Percentiles rank a stretch among this genome's conserved stretches.
These are phyloP conservation scores for Aechmea fasciata DNA, from an alignment of 176 grass and related monocot genomes.

Conservation along the genomic window DNA sequence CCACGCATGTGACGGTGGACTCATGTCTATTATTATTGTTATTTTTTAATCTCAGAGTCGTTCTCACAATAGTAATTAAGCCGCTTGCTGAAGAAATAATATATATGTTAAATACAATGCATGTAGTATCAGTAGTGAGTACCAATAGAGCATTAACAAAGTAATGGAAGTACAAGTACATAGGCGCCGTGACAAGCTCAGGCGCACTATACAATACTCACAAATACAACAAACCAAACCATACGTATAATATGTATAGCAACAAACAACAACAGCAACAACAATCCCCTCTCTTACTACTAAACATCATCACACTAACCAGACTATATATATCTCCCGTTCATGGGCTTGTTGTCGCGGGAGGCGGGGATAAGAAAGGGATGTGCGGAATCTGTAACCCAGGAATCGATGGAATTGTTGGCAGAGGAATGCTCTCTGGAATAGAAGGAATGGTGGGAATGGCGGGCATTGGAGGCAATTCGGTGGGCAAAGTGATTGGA, in stretches of 20 bases:
- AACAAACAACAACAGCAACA: background rate
- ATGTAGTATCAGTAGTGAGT: no score
- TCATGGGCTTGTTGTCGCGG: slow-evolving; percentile 43
- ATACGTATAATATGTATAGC: slow-evolving; percentile 16
- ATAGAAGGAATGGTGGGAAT: slow-evolving; percentile 43
- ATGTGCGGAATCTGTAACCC: slow-evolving; percentile 40
- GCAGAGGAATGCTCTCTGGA: slow-evolving; percentile 34
- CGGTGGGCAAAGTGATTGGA: background rate
- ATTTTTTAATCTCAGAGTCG: no score
- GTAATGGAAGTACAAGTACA: slow-evolving; percentile 25
- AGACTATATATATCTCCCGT: slow-evolving; percentile 14
- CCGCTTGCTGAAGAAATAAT: no score
- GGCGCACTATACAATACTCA: background rate
- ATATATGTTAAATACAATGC: no score
- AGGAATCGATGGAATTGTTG: slow-evolving; percentile 47
- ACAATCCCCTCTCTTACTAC: no score
- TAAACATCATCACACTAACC: slow-evolving; percentile 3
- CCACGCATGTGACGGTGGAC: no score
- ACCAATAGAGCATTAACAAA: no score
- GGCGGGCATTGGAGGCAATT: slow-evolving; percentile 12
- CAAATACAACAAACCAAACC: slow-evolving; percentile 14
- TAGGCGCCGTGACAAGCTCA: slow-evolving; percentile 3
- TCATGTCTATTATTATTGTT: no score
- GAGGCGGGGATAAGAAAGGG: slow-evolving; percentile 41
- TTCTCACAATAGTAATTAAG: no score